Evolutionary conservation across 2,329 filamentous ascomycete species (phyloP), one percentile per base, ranked within the genome.

Genomic region (Aspergillus niger): DNA sequence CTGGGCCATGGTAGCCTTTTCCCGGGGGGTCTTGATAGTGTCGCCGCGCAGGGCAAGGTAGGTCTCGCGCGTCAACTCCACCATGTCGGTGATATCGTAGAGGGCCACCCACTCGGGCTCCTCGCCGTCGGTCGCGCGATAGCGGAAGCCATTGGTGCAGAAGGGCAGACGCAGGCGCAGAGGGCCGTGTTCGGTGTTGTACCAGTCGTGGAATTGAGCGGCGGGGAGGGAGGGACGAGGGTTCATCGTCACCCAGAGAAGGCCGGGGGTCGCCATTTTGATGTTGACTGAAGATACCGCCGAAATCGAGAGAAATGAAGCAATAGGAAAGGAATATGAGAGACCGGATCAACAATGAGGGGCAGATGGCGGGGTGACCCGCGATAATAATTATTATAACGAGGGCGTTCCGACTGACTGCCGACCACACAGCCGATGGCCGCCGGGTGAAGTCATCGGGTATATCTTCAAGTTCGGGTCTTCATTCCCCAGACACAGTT

Each of bases 181-280:
- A 17, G 92, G 92, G 57, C 92, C 92, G 78, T 96, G 92, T 79
- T 96, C 92, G 76, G 92, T 95, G 80, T 96, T 93, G 81, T 96
- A 96, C 91, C 91, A 94, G 74, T 96, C 91, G 76, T 96, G 90
- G 78, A 96, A 96, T 70, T 91, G 86, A 63, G 85, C 81, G 51
- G 83, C 77, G 58, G 88, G 81, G 68, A 92, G 82, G 66, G 83
- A 83, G 59, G 85, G 81, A 74, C 85, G 83, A 69, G 91, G 91
- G 77, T 93, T 88, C 89, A 96, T 96, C 15, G 91, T 92, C 67
- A 96, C 92, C 74, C 89, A 92, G 71, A 96, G 87, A 70, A 92
- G 86, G 61, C 91, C 91, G 8, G 85, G 85, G 57, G 76, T 80
- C 57, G 70, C 68, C 73, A 75, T 75, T 55, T 50, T 72, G 63